Percentiles rank a stretch among this genome's conserved stretches.
Evolutionary conservation across 441 rosid species (phyloP).

Genomic region (Cnidoscolus chayamansa): DNA sequence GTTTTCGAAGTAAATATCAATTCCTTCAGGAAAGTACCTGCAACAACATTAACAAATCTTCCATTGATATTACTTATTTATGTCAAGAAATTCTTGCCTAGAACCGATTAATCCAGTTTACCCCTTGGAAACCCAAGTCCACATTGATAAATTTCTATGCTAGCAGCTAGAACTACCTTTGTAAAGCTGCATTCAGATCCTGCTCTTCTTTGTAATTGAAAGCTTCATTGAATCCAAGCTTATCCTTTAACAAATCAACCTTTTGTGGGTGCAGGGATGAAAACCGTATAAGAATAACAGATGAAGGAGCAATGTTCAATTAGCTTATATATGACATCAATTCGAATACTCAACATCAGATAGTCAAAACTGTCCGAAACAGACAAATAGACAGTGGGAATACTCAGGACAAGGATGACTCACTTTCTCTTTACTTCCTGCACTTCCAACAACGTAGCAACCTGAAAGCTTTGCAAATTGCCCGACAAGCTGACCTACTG

Average conservation of each 20-base stretch:
- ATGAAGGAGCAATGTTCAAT: neutral
- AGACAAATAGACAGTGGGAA: no score
- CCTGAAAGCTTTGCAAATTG: slow-evolving; percentile 78
- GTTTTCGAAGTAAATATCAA: slow-evolving; percentile 66
- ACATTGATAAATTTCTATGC: no score
- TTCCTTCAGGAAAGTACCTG: slow-evolving; percentile 62
- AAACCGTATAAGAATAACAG: neutral
- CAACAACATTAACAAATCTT: neutral
- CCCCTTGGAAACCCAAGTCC: no score
- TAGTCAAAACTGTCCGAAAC: no score
- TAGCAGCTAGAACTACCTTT: slow-evolving; percentile 36
- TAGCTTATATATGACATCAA: neutral
- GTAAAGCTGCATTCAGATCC: slow-evolving; percentile 61
- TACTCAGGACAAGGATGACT: neutral
- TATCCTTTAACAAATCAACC: slow-evolving; percentile 65
- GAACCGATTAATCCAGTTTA: no score
- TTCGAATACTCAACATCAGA: neutral
- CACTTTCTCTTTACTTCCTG: slow-evolving; percentile 66
- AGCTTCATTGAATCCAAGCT: slow-evolving; percentile 70
- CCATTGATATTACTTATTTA: no score
- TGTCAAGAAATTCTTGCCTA: no score
- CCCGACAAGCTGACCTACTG: slow-evolving; percentile 89
- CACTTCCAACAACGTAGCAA: slow-evolving; percentile 84
- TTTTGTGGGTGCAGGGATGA: slow-evolving; percentile 6
- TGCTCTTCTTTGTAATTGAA: slow-evolving; percentile 78